Percentiles rank a stretch among this genome's conserved stretches.
phyloP scores from a whole-genome alignment of 306 rosid species.

The Dalbergia oliveri region DNA sequence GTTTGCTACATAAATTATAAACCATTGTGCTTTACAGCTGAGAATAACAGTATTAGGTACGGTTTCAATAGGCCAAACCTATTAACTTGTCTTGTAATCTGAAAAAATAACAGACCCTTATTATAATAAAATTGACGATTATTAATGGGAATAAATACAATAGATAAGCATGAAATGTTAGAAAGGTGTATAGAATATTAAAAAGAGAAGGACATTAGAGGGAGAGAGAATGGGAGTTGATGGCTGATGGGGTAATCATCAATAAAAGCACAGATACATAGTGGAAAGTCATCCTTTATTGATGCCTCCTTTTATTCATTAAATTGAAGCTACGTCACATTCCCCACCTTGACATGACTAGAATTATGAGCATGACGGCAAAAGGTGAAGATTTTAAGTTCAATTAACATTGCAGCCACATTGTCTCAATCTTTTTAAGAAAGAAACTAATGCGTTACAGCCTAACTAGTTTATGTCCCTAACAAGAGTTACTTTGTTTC shows the following conservation, averaged over 20 bases:
- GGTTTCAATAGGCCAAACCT: too few species aligned
- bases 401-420: slow-evolving; percentile 13
- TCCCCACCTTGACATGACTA: slow-evolving; percentile 26
- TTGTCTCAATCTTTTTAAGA: slow-evolving; percentile 1
- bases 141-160: not conserved
- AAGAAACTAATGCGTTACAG: slow-evolving; percentile 4
- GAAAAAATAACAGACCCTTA: not conserved
- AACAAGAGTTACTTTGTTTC: slow-evolving; percentile 45
- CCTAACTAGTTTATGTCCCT: slow-evolving; percentile 33
- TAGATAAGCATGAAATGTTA: slow-evolving; percentile 41
- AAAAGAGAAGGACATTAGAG: slow-evolving; percentile 37
- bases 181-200: slow-evolving; percentile 43
- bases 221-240: slow-evolving; percentile 1
- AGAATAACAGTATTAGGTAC: too few species aligned
- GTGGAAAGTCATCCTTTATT: slow-evolving; percentile 37
- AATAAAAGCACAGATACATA: slow-evolving; percentile 29
- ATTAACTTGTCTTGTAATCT: too few species aligned
- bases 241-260: slow-evolving; percentile 60
- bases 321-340: slow-evolving; percentile 39
- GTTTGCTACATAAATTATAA: too few species aligned
- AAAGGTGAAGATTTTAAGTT: slow-evolving; percentile 1
- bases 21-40: too few species aligned
- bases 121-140: not conserved
- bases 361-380: slow-evolving; percentile 11
- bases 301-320: slow-evolving; percentile 20